Conservation (phyloP, 2,329 filamentous ascomycete species). For the Fusarium sp. region DNA sequence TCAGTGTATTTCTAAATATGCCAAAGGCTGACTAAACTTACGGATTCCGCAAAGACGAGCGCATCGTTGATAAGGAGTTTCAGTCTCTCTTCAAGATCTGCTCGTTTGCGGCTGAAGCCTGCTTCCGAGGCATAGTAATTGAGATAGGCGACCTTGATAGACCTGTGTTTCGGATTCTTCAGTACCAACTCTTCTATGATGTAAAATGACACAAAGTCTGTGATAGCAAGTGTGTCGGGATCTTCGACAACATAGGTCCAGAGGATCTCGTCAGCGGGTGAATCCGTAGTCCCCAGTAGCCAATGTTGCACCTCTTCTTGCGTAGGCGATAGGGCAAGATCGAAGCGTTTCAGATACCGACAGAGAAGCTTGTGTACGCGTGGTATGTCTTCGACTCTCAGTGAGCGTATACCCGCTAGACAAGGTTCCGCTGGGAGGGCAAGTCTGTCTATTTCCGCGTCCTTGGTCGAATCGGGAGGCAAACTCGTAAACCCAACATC, state of each 20-base stretch:
- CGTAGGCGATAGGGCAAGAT: neutral
- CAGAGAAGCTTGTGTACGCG: neutral
- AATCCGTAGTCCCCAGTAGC: neutral
- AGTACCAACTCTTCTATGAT: neutral
- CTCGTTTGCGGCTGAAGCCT: neutral
- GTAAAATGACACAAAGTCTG: neutral
- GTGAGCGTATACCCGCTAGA: neutral
- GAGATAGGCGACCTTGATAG: neutral
- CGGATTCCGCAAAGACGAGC: neutral
- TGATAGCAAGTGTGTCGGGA: neutral
- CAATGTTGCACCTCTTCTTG: neutral
- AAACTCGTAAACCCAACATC: neutral
- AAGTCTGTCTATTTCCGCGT: neutral
- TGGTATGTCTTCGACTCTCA: neutral
- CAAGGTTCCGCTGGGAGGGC: neutral
- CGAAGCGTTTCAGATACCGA: neutral
- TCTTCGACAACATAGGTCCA: conserved; percentile 1
- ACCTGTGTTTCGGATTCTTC: neutral
- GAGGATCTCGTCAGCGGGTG: neutral
- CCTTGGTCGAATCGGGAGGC: neutral
- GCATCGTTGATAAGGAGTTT: neutral
- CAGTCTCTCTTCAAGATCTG: neutral
- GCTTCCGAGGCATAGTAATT: neutral
- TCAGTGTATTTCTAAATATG: neutral
- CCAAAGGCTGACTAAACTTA: neutral